These are phyloP conservation scores for Xerocomus brunneocitrinus DNA, from an alignment of 768 basidiomycete genomes.

Conservation along the genomic window DNA sequence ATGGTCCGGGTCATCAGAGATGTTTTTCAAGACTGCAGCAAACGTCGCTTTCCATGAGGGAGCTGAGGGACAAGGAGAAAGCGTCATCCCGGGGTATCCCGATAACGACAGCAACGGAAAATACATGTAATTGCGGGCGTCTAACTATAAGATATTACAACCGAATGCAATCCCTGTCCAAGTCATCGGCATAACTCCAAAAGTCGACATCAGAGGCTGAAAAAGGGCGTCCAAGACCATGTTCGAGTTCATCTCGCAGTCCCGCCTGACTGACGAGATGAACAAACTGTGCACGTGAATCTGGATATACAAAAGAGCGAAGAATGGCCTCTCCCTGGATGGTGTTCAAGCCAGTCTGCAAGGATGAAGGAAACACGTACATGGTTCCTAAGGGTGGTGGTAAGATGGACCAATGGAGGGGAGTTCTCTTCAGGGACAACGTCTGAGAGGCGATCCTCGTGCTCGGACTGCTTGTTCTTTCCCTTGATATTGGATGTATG, in stretches of 20 bases:
- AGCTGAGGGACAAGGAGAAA: neutral
- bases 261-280: slow-evolving; percentile 47
- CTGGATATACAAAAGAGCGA: slow-evolving; percentile 63
- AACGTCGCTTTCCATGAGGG: slow-evolving; percentile 1
- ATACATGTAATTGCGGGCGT: neutral
- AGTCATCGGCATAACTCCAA: slow-evolving; percentile 54
- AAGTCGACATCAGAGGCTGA: slow-evolving; percentile 52
- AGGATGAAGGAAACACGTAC: slow-evolving; percentile 39
- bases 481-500: slow-evolving; percentile 23
- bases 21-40: neutral
- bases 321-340: slow-evolving; percentile 54
- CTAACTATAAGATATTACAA: too few species aligned
- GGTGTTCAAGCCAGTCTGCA: slow-evolving; percentile 7
- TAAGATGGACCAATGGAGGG: slow-evolving; percentile 41
- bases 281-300: slow-evolving; percentile 68
- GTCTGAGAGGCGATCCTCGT: slow-evolving; percentile 1
- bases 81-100: slow-evolving; percentile 5
- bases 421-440: slow-evolving; percentile 6
- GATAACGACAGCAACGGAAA: neutral
- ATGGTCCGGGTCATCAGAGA: slow-evolving; percentile 40
- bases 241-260: slow-evolving; percentile 32
- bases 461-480: slow-evolving; percentile 43
- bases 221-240: slow-evolving; percentile 22
- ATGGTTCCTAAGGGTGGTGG: slow-evolving; percentile 50
- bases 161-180: too few species aligned